A percentile compares a stretch with the other conserved stretches of the same genome.
phyloP scores from a whole-genome alignment of 768 basidiomycete genomes.

The Roridomyces roridus region DNA sequence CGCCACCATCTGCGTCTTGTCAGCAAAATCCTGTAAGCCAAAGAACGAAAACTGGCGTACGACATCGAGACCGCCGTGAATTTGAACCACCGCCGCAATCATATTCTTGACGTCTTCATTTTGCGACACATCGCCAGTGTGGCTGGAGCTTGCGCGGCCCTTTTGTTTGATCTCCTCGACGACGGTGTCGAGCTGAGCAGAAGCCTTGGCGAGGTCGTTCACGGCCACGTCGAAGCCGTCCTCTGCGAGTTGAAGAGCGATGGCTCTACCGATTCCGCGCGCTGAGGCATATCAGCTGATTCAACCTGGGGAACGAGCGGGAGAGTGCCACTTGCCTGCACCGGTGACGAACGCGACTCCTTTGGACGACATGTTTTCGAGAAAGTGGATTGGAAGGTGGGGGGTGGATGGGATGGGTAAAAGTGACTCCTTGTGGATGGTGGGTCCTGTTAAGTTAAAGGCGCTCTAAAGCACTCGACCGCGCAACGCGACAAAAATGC shows the following conservation, averaged over 20 bases:
- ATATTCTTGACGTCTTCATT: slow-evolving; percentile 30
- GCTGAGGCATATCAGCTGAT: background rate
- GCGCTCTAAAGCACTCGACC: too few species aligned
- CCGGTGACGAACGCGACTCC: slow-evolving; percentile 38
- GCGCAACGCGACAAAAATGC: too few species aligned
- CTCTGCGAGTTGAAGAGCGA: slow-evolving; percentile 41
- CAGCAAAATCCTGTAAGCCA: background rate
- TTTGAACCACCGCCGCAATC: slow-evolving; percentile 29
- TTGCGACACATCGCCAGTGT: slow-evolving; percentile 22
- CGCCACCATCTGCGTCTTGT: slow-evolving; percentile 39
- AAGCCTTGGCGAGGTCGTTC: slow-evolving; percentile 35
- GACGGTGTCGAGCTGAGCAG: slow-evolving; percentile 20
- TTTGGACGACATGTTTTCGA: slow-evolving; percentile 24
- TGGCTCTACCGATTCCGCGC: slow-evolving; percentile 35
- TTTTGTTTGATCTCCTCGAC: slow-evolving; percentile 14
- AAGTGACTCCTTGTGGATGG: too few species aligned
- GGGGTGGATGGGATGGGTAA: too few species aligned
- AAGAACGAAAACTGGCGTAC: slow-evolving; percentile 23
- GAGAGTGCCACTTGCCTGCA: slow-evolving; percentile 13
- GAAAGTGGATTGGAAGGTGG: too few species aligned
- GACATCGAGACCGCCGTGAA: slow-evolving; percentile 36
- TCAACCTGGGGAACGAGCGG: background rate
- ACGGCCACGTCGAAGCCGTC: slow-evolving; percentile 43
- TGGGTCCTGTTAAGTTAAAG: too few species aligned
- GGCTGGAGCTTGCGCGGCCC: background rate